Percentiles rank a stretch among this genome's conserved stretches.
phyloP scores from a whole-genome alignment of 2,329 filamentous ascomycete species.

The Xylariaceae sp. region DNA sequence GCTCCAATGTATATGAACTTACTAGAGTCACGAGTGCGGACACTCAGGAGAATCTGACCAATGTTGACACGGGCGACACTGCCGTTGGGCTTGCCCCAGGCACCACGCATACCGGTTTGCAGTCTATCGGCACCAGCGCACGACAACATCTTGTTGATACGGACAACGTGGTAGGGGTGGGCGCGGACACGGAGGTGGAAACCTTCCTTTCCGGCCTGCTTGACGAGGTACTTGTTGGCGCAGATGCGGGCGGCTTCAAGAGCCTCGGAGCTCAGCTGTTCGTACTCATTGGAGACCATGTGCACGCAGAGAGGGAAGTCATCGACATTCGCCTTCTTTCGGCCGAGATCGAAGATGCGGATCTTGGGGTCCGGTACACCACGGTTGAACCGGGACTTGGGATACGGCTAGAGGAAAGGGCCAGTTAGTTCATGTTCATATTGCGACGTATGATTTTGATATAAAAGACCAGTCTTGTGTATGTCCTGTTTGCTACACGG shows the following conservation, averaged over 20 bases:
- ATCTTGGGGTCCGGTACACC: conserved; percentile 86
- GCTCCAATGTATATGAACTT: conserved; percentile 39
- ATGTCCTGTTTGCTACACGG: neutral
- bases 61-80: conserved; percentile 99
- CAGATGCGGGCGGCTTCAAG: conserved; percentile 99
- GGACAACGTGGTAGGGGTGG: conserved; percentile 99
- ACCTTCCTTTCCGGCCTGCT: conserved; percentile 66
- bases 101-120: conserved; percentile 99
- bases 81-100: conserved; percentile 99
- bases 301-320: conserved; percentile 99
- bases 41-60: conserved; percentile 95
- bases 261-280: conserved; percentile 99
- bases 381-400: conserved; percentile 99
- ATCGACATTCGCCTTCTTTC: conserved; percentile 97
- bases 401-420: conserved; percentile 69
- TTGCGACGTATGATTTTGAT: neutral
- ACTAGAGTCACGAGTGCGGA: conserved; percentile 94
- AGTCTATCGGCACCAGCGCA: conserved; percentile 99
- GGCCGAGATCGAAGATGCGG: conserved; percentile 97
- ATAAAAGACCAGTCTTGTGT: neutral
- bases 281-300: conserved; percentile 99
- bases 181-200: conserved; percentile 78
- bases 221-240: conserved; percentile 96
- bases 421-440: conserved; percentile 50
- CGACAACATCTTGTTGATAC: conserved; percentile 99